These are phyloP conservation scores for Purpureocillium takamizusanense DNA, from an alignment of 2,329 filamentous ascomycete genomes.

Conservation along the genomic window DNA sequence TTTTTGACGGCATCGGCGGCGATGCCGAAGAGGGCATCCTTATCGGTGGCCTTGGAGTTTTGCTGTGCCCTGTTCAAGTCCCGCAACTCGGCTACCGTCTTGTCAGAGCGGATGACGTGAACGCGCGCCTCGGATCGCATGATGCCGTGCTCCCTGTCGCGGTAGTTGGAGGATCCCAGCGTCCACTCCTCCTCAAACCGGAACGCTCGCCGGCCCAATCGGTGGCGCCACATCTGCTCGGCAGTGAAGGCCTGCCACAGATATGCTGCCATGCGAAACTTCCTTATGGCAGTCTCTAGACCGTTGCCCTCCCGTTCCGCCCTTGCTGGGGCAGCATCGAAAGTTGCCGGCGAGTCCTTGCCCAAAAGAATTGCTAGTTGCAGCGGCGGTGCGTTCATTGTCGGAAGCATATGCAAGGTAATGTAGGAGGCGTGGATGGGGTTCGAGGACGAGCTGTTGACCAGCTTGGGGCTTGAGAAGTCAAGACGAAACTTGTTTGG, in stretches of 20 bases:
- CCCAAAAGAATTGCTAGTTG: constrained; percentile 83
- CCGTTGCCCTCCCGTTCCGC: constrained; percentile 73
- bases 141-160: constrained; percentile 59
- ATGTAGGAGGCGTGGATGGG: constrained; percentile 71
- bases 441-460: constrained; percentile 56
- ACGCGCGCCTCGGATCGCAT: constrained; percentile 89
- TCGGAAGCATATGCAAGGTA: constrained; percentile 77
- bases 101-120: constrained; percentile 73
- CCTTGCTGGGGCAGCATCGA: constrained; percentile 71
- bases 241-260: constrained; percentile 96
- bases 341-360: constrained; percentile 79
- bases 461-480: constrained; percentile 74
- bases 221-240: constrained; percentile 90
- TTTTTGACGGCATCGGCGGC: constrained; percentile 68
- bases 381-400: constrained; percentile 69
- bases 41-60: constrained; percentile 57
- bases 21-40: constrained; percentile 67
- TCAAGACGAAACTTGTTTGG: constrained; percentile 84
- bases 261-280: constrained; percentile 92
- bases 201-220: constrained; percentile 76
- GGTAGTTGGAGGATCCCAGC: constrained; percentile 66
- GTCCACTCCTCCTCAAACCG: constrained; percentile 95
- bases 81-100: constrained; percentile 76
- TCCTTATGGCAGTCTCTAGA: constrained; percentile 70
- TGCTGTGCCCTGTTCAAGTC: constrained; percentile 74